Evolutionary conservation across 2,329 filamentous ascomycete genomes (phyloP), one percentile per base, ranked within the genome.

Genomic region (Clarireedia homoeocarpa): DNA sequence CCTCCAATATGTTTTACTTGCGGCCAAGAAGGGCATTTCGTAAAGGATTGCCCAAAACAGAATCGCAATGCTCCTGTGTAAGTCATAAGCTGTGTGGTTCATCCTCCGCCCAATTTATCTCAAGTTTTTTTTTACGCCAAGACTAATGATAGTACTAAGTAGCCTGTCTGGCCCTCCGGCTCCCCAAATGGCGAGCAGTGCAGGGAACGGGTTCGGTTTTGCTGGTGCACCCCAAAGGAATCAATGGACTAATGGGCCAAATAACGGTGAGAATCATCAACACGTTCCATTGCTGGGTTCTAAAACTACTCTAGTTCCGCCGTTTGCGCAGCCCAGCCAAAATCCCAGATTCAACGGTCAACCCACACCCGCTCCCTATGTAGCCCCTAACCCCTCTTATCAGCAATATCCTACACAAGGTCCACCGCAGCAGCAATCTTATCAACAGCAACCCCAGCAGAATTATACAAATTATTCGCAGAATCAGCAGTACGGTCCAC

Each of bases 1-100:
- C 71, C 71, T 53, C 69, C 70, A 6, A 62, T 73, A 60, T 82
- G 79, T 66, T 81, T 80, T 66, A 81, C 80, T 63, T 82, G 79
- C 62, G 77, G 77, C 52, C 66, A 68, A 48, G 67, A 69, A 30
- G 75, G 76, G 4, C 79, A 82, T 64, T 81, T 77, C 71, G 71
- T 76, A 12, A 69, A 80, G 52, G 77, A 76, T 50, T 82, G 79
- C 63, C 78, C 77, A 6, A 74, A 79, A 58, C 73, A 75, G 23
- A 77, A 75, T 24, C 70, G 76, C 59, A 67, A 70, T 61, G 72
- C 73, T 47, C 76, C 76, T 61, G 75, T 73, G 79, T 81, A 73
- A 76, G 78, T 54, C 75, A 36, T 50, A 40, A 51, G n/a, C 42
- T 51, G 6, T 50, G 17, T 17, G 44, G 39, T 20, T 48, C 15